Evolutionary conservation across 192 early-diverging fungal species (phyloP), one percentile per base, ranked within the genome.

Genomic region (Lobulomyces angularis): DNA sequence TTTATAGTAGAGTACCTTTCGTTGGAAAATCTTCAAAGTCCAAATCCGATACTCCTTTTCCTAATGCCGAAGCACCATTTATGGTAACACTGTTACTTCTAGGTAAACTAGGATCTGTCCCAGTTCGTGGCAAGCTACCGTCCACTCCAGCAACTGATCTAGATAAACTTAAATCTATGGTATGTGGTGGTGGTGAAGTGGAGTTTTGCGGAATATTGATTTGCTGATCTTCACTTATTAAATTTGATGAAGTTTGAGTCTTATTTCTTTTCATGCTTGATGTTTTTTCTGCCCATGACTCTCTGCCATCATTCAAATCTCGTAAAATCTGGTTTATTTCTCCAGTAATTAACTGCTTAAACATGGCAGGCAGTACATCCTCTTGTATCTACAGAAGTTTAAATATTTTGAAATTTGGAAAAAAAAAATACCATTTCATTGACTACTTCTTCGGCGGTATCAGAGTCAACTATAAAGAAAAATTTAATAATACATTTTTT

Each of bases 341-440:
- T 31, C 70, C 69, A 8, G 83, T 86, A 27, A 86, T 84, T 5
- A 83, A 65, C 20, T 81, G 65, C 39, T 84, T 76, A 41, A 84
- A 86, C 41, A 63, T 59, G 33, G 77, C 61, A 23, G 68, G 79
- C 16, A 86, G 58, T 14, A 86, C 83, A 31, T 82, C 56, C 51
- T 86, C 83, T 35, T 83, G 80, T 38, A 85, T 85, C 82, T 84
- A 40, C 22, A 27, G 27, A 25, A 14, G 19, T 20, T 22, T 5
- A 8, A n/a, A 31, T 25, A 16, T 43, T 17, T 24, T 0, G 5
- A 19, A 24, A 43, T 35, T 20, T 11, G n/a, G n/a, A n/a, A n/a
- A n/a, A n/a, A n/a, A n/a, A n/a, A n/a, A n/a, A n/a, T 67, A 82
- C 77, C 82, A 84, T 84, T 50, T 84, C 82, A 29, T 74, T 76